Base-by-base conservation (phyloP, 2,329 filamentous ascomycete genomes). In the Lecanicillium sp. region DNA sequence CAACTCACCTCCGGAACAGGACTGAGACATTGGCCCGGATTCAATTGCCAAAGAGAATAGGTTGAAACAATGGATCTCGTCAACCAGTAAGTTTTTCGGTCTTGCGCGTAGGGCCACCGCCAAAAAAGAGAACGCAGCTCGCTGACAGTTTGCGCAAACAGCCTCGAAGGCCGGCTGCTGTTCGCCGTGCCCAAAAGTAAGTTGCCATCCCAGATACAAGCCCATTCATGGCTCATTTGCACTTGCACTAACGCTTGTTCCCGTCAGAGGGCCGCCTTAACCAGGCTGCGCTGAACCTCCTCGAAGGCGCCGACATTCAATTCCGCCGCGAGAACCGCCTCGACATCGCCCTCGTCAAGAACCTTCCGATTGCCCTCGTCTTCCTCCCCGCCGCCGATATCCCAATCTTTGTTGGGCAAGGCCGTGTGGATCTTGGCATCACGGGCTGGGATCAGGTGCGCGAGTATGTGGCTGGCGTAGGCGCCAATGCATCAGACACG, bases 351-450 rank as follows among this genome's bases (percentile, higher is more conserved):
- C 81, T 98, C 18, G 92, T 96, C 57, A 94, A 95, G 71, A 98
- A 98, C 66, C 79, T 92, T 19, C 86, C 85, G 27, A 87, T 98
- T 52, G 92, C 92, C 13, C 84, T 98, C 44, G 81, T 98, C 57
- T 98, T 98, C 71, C 83, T 98, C 18, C 92, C 92, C 20, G 92
- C 90, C 28, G 89, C 88, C 49, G 92, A 98, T 60, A 98, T 98
- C 56, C 92, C 92, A 5, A 95, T 88, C 29, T 96, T 96, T 57
- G 89, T 98, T 34, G 90, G 90, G 41, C 89, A 96, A 65, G 92
- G 92, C 42, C 82, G 83, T 45, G 87, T 95, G 34, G 89, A 95
- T 56, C 71, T 98, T 13, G 92, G 92, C 46, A 98, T 98, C 57
- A 96, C 92, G 0, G 92, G 92, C 36, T 78, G 79, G 53, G 92